These are phyloP conservation scores for Cladophialophora immunda DNA, from an alignment of 2,329 filamentous ascomycete genomes.

Conservation along the genomic window DNA sequence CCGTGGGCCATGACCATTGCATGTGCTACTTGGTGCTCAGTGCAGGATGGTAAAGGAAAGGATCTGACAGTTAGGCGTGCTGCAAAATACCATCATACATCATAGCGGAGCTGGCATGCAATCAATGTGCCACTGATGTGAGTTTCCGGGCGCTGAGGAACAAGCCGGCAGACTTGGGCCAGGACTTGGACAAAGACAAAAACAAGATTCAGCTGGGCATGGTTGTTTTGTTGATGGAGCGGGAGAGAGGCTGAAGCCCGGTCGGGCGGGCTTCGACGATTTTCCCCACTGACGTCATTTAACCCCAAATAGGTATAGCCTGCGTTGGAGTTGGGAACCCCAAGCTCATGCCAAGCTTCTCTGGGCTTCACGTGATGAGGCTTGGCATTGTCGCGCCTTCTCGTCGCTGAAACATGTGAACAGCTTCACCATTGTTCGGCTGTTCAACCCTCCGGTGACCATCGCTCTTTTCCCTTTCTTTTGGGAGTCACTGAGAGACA, in stretches of 20 bases:
- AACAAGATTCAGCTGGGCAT: slow-evolving; percentile 1
- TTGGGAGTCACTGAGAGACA: slow-evolving; percentile 27
- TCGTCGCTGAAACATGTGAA: slow-evolving; percentile 22
- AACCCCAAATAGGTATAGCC: not conserved
- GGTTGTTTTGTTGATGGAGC: not conserved
- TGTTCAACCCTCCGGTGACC: slow-evolving; percentile 25
- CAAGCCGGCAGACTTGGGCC: not conserved
- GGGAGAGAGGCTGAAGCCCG: not conserved
- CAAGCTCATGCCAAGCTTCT: slow-evolving; percentile 29
- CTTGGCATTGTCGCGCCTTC: slow-evolving; percentile 30
- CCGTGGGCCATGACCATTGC: not conserved
- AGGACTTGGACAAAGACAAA: not conserved
- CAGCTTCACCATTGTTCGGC: slow-evolving; percentile 36
- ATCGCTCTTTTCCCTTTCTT: not conserved
- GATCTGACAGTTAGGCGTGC: not conserved
- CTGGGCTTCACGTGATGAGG: slow-evolving; percentile 22
- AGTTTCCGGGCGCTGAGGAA: not conserved
- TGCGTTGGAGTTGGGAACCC: not conserved
- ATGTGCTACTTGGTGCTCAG: not conserved
- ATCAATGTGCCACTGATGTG: not conserved
- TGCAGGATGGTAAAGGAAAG: not conserved
- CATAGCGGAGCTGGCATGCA: not conserved
- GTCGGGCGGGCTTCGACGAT: not conserved
- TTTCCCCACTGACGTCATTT: slow-evolving; percentile 19
- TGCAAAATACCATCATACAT: slow-evolving; percentile 24